Base-by-base conservation (phyloP, 2,329 filamentous ascomycete genomes). In the Nothomitra cinnamomea region DNA sequence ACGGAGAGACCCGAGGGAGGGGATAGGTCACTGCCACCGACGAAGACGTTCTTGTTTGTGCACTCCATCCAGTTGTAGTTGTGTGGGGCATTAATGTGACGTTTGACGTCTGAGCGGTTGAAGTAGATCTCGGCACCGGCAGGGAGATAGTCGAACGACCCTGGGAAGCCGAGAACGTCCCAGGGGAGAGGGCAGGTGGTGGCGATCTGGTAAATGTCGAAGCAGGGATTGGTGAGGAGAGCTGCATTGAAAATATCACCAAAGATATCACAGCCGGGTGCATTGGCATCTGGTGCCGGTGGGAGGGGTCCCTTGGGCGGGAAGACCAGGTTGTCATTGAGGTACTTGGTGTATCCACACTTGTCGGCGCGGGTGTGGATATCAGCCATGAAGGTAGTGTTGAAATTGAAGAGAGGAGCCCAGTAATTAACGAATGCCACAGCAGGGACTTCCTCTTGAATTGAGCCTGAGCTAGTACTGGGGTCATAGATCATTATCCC, bases 151-250 rank as follows among this genome's bases (percentile, higher is more conserved):
- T 66, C 64, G 53, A 79, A 70, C 1, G 74, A 73, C n/a, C 81
- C 80, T 0, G 83, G 80, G 66, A 83, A 82, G 15, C 79, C 79
- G 2, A 89, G 70, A 0, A 83, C 77, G 55, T 87, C 80, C 74
- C 78, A 86, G 1, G 77, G 69, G 2, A 80, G 58, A 0, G 86
- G 86, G 63, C 86, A 92, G 12, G 80, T 83, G 2, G 78, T 80
- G 1, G 77, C 77, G 13, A 90, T 76, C 51, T 84, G 77, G 67
- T 90, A 92, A 10, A 85, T 70, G 63, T 87, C 79, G 67, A 84
- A 94, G 70, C 87, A 92, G 0, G 86, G 86, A 67, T 92, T 92
- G 35, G 78, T 65, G 1, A 69, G 61, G 3, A 70, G 57, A 6
- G 75, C 74, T 28, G 78, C 81, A 0, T 70, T 58, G 59, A 69